Evolutionary conservation across 2,329 filamentous ascomycete species (phyloP).

Genomic region (Exophiala alcalophila): DNA sequence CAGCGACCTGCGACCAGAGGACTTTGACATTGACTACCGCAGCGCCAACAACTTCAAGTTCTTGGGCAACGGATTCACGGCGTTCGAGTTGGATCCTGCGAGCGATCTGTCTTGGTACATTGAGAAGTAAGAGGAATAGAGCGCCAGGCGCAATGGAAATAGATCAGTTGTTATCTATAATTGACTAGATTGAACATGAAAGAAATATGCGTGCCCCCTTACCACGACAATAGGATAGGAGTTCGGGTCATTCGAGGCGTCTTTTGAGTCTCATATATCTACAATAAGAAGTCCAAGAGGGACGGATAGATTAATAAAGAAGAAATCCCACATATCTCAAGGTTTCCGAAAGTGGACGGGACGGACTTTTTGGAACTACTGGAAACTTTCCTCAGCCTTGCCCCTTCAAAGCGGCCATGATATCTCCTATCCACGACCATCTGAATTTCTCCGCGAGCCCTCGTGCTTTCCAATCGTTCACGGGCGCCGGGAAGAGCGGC

Average conservation of each 20-base stretch:
- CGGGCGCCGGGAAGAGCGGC: conserved; percentile 32
- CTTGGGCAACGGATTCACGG: conserved; percentile 50
- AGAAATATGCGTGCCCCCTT: not conserved
- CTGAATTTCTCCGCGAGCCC: conserved; percentile 26
- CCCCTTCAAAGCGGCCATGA: conserved; percentile 4
- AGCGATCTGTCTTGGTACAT: conserved; percentile 34
- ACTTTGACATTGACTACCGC: conserved; percentile 49
- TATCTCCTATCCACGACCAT: conserved; percentile 15
- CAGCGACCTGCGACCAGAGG: conserved; percentile 40
- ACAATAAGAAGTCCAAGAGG: too few species aligned
- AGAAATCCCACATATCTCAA: too few species aligned
- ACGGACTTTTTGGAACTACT: too few species aligned
- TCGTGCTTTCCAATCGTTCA: conserved; percentile 35
- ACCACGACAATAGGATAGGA: too few species aligned
- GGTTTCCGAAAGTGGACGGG: too few species aligned
- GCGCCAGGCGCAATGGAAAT: too few species aligned
- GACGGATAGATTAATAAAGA: too few species aligned
- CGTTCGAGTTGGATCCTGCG: conserved; percentile 31
- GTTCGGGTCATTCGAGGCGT: too few species aligned
- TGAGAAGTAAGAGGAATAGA: too few species aligned
- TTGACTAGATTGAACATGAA: not conserved
- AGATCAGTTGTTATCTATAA: not conserved
- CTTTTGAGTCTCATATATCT: too few species aligned
- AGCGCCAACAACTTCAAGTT: conserved; percentile 47
- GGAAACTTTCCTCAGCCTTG: too few species aligned